These are phyloP conservation scores for Cutaneotrichosporon sp. DNA, from an alignment of 1,284 basidiomycete genomes.

Conservation along the genomic window DNA sequence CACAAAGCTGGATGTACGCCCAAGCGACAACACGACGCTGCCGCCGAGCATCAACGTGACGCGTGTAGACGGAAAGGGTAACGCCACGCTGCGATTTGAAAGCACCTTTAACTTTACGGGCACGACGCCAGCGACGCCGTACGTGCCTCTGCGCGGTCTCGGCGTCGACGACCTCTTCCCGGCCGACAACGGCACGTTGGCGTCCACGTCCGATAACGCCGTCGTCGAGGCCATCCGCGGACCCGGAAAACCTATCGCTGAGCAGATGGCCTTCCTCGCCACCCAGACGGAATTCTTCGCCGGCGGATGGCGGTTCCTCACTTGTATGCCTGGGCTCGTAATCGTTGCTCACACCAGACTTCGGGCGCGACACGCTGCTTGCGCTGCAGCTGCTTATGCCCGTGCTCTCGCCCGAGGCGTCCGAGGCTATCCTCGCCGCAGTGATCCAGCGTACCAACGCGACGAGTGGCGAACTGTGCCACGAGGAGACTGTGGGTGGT, in stretches of 20 bases:
- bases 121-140: slow-evolving; percentile 22
- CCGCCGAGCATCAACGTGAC: slow-evolving; percentile 23
- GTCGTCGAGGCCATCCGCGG: slow-evolving; percentile 39
- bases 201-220: not conserved
- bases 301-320: slow-evolving; percentile 52
- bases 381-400: slow-evolving; percentile 50
- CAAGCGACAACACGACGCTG: slow-evolving; percentile 36
- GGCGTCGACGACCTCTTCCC: slow-evolving; percentile 42
- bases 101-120: slow-evolving; percentile 49
- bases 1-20: slow-evolving; percentile 32
- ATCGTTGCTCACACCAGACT: slow-evolving; percentile 28
- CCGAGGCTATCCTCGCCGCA: slow-evolving; percentile 50
- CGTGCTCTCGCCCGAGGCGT: slow-evolving; percentile 47
- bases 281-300: slow-evolving; percentile 49
- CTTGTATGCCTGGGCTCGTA: slow-evolving; percentile 30
- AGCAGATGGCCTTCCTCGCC: slow-evolving; percentile 45
- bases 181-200: no score
- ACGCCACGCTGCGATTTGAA: slow-evolving; percentile 42
- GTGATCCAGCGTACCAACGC: slow-evolving; percentile 49
- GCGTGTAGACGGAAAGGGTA: slow-evolving; percentile 27
- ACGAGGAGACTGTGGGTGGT: slow-evolving; percentile 48
- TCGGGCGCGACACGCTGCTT: slow-evolving; percentile 51
- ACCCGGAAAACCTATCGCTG: slow-evolving; percentile 33
- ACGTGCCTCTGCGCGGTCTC: slow-evolving; percentile 33
- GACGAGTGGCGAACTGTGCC: slow-evolving; percentile 49